A percentile compares a stretch with the other conserved stretches of the same genome.
phyloP scores from a whole-genome alignment of 805 yeast species.

The Suhomyces kilbournensis region DNA sequence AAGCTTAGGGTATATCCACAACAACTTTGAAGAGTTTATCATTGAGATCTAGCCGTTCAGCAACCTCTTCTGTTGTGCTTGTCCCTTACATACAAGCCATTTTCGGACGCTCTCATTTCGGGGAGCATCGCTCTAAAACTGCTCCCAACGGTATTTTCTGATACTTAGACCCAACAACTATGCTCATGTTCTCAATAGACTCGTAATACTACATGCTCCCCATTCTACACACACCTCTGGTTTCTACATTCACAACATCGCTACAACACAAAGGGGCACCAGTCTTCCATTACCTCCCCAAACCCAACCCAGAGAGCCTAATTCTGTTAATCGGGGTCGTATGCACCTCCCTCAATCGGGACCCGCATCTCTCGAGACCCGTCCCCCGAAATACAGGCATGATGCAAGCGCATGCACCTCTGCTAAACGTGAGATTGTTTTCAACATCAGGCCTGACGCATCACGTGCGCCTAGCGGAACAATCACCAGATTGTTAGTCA shows the following conservation, averaged over 20 bases:
- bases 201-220: not conserved
- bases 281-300: too few species aligned
- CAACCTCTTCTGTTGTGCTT: not conserved
- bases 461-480: not conserved
- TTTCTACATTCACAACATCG: not conserved
- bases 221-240: not conserved
- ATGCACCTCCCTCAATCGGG: not conserved
- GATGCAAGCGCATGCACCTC: not conserved
- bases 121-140: not conserved
- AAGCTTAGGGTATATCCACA: not conserved
- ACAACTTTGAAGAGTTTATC: not conserved
- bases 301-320: too few species aligned
- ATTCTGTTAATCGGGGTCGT: too few species aligned
- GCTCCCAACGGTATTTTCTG: not conserved
- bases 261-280: too few species aligned
- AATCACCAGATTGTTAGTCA: constrained; percentile 2
- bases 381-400: too few species aligned
- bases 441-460: not conserved
- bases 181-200: not conserved
- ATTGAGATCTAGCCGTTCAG: not conserved
- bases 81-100: too few species aligned
- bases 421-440: not conserved
- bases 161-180: not conserved
- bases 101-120: not conserved
- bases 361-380: not conserved